These are phyloP conservation scores for Grifola frondosa DNA, from an alignment of 1,284 basidiomycete species.

Conservation along the genomic window DNA sequence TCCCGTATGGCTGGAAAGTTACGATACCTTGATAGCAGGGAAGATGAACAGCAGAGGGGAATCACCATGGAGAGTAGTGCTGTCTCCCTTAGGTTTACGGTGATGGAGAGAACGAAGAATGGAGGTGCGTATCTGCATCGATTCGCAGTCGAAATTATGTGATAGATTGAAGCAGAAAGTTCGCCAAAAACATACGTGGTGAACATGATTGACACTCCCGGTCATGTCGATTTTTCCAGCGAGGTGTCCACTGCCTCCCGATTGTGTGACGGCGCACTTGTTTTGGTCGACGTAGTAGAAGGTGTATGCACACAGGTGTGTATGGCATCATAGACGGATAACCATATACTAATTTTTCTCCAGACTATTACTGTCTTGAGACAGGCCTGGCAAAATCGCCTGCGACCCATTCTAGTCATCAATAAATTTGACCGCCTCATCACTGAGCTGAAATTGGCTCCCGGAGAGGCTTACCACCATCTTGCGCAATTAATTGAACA, in stretches of 20 bases:
- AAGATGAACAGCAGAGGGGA: slow-evolving; percentile 96
- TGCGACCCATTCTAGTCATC: slow-evolving; percentile 92
- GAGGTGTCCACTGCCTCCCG: slow-evolving; percentile 95
- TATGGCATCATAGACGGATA: slow-evolving; percentile 8
- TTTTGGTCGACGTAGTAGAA: slow-evolving; percentile 98
- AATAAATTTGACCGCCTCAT: slow-evolving; percentile 98
- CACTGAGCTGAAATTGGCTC: slow-evolving; percentile 90
- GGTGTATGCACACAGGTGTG: slow-evolving; percentile 96
- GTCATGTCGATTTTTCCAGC: slow-evolving; percentile 97
- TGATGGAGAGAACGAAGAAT: slow-evolving; percentile 53
- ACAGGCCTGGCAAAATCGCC: slow-evolving; percentile 91
- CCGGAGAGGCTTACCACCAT: slow-evolving; percentile 93
- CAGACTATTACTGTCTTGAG: slow-evolving; percentile 94
- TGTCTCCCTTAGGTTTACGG: slow-evolving; percentile 82
- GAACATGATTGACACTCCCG: slow-evolving; percentile 98
- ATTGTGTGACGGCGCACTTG: slow-evolving; percentile 92
- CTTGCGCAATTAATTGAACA: slow-evolving; percentile 93
- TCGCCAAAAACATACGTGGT: slow-evolving; percentile 69
- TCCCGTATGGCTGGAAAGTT: slow-evolving; percentile 94
- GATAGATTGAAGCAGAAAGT: slow-evolving; percentile 46
- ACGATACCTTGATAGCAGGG: slow-evolving; percentile 92
- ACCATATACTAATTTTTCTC: neutral
- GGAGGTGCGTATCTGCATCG: slow-evolving; percentile 36
- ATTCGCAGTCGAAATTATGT: slow-evolving; percentile 1
- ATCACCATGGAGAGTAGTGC: slow-evolving; percentile 99